Evolutionary conservation across 2,329 filamentous ascomycete genomes (phyloP), one percentile per base, ranked within the genome.

Genomic region (Septoria petroselini): DNA sequence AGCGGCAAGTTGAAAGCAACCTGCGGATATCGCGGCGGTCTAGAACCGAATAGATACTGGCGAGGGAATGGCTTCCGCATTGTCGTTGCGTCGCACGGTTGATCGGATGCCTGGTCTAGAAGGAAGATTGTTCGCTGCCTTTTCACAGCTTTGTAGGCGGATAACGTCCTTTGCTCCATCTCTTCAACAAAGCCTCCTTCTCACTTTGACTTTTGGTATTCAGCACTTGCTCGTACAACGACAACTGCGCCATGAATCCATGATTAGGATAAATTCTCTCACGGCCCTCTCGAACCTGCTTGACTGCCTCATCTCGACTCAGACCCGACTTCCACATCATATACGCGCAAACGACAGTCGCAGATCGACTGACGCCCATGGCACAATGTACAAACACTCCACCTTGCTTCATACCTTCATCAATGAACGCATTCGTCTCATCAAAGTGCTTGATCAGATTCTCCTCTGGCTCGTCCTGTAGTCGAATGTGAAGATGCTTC

Each of bases 281-380:
- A 30, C 91, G 82, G 27, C 79, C 79, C 64, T 84, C 72, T 45
- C 83, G 82, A 35, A 97, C 73, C 59, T 84, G 76, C 25, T 75
- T 73, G 49, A 96, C 72, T 2, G 90, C 90, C 33, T 84, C 81
- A 59, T 75, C 66, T 48, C 76, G 72, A 58, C 71, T 71, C 57
- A 77, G 68, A 53, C 66, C 64, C 62, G 71, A 65, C 61, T 70
- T 71, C 60, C 77, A 75, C 68, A 96, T 84, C 46, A 97, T 75
- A 70, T 90, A 96, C 54, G 91, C 91, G 48, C 93, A 79, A 48
- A 88, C 79, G 57, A 88, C 80, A 27, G 88, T 84, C 58, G 91
- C 87, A 35, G 89, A 95, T 50, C 91, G 85, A 34, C 90, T 95
- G 71, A 93, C 94, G 35, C 91, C 91, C 83, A 95, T 95, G 15